Base-by-base conservation (phyloP, 2,329 filamentous ascomycete species). In the Aspergillus tamarii region DNA sequence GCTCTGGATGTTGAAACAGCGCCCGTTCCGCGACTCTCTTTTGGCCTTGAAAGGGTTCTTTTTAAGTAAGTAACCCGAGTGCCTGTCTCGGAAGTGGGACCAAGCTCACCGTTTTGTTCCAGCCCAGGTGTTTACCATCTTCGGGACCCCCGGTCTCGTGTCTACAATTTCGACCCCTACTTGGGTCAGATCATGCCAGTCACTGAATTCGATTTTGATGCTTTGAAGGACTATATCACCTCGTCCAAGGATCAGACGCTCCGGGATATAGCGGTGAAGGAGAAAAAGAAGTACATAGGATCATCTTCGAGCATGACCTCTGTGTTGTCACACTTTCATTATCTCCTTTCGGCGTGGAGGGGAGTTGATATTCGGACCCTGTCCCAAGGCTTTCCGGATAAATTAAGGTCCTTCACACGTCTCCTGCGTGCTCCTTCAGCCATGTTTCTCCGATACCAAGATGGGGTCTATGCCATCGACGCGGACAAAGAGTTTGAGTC, bases 131-230 rank as follows among this genome's bases (percentile, higher is more conserved):
- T 97, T 43, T 97, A 97, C 76, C 89, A 92, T 57, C 85, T 99
- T 58, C 94, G 96, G 78, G 95, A 99, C 76, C 89, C 90, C 28
- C 87, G 92, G 63, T 93, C 94, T 45, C 86, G 89, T 21, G 93
- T 98, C 8, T 99, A 89, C 84, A 99, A 99, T 76, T 99, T 99
- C 72, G 94, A 99, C 74, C 95, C 96, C 0, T 97, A 97, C 73
- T 85, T 99, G 23, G 88, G 93, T 64, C 89, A 88, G 59, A 96
- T 99, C 71, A 98, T 98, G 93, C 94, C 95, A 2, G 89, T 95
- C 19, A 83, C 87, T 2, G 92, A 99, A 73, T 99, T 99, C 73
- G 92, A 99, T 73, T 99, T 96, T 77, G 86, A 91, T 63, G 89
- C 93, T 4, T 79, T 99, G 60, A 92, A 91, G 76, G 85, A 89